Evolutionary conservation across 1,139 yeast species (phyloP).

Genomic region (Nakaseomyces uthaithaninus): DNA sequence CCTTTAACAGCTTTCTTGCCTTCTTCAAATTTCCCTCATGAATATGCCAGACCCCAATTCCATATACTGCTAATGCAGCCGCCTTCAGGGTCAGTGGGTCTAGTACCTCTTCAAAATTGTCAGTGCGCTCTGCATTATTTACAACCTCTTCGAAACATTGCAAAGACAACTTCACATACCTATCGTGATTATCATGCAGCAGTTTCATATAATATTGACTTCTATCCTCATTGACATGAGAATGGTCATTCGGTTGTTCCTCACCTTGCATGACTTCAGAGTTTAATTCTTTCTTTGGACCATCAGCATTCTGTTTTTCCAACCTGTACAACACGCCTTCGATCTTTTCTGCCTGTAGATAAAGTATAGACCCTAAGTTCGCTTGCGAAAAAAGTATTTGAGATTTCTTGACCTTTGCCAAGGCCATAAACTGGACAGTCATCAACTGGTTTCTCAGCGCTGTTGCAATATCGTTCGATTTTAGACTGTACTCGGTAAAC

Average conservation of each 20-base stretch:
- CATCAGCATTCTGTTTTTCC: constrained; percentile 10
- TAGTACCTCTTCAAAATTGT: constrained; percentile 47
- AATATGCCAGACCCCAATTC: constrained; percentile 69
- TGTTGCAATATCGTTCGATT: constrained; percentile 52
- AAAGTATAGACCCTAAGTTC: constrained; percentile 61
- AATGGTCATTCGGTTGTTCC: not conserved
- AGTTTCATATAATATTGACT: constrained; percentile 11
- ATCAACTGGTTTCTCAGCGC: constrained; percentile 57
- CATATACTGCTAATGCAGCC: constrained; percentile 71
- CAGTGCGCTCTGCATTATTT: constrained; percentile 31
- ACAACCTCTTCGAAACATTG: constrained; percentile 49
- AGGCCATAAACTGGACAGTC: constrained; percentile 65
- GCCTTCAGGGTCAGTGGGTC: constrained; percentile 36
- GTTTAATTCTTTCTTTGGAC: not conserved
- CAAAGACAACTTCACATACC: constrained; percentile 39
- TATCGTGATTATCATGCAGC: constrained; percentile 31
- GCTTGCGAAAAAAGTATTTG: constrained; percentile 58
- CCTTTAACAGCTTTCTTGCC: constrained; percentile 56
- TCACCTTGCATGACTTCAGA: constrained; percentile 54
- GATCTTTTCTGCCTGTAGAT: constrained; percentile 57
- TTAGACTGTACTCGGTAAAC: constrained; percentile 53
- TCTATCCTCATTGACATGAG: not conserved
- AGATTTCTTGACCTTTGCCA: constrained; percentile 57
- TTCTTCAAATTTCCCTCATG: constrained; percentile 38
- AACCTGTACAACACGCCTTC: constrained; percentile 40